These are phyloP conservation scores for Trichosporon ovoides DNA, from an alignment of 1,284 basidiomycete genomes.

Conservation along the genomic window DNA sequence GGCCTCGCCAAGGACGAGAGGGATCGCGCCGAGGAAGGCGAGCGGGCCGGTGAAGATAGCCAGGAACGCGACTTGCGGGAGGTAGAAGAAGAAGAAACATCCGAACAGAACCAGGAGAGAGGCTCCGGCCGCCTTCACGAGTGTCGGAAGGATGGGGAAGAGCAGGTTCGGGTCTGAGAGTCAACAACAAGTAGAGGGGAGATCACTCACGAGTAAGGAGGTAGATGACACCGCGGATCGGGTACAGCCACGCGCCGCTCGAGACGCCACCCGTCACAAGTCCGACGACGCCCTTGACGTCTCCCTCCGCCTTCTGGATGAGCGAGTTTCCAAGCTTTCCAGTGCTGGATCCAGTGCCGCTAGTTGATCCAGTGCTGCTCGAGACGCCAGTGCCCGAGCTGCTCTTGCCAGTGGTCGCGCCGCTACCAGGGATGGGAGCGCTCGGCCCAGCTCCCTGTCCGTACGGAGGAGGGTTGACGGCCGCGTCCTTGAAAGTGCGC, in stretches of 20 bases:
- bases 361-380: too few relatives aligned
- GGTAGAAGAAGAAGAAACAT: slow-evolving; percentile 61
- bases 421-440: too few relatives aligned
- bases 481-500: too few relatives aligned
- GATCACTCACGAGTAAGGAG: slow-evolving; percentile 35
- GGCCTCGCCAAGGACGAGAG: slow-evolving; percentile 50
- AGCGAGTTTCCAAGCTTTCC: too few relatives aligned
- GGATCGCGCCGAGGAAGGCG: slow-evolving; percentile 49
- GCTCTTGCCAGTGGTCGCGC: too few relatives aligned
- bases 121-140: slow-evolving; percentile 41
- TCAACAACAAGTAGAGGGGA: neutral
- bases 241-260: slow-evolving; percentile 50
- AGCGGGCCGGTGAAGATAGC: slow-evolving; percentile 61
- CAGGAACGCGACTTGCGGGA: slow-evolving; percentile 64
- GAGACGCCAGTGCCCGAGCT: too few relatives aligned
- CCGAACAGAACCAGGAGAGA: slow-evolving; percentile 49
- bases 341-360: too few relatives aligned
- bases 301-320: slow-evolving; percentile 33
- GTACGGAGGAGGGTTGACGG: neutral
- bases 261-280: slow-evolving; percentile 43
- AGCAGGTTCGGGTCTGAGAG: slow-evolving; percentile 47
- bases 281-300: slow-evolving; percentile 30
- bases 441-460: too few relatives aligned
- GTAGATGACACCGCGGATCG: slow-evolving; percentile 48
- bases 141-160: slow-evolving; percentile 44